Base-by-base conservation (phyloP, 2,329 filamentous ascomycete genomes). In the Aspergillus ustus region DNA sequence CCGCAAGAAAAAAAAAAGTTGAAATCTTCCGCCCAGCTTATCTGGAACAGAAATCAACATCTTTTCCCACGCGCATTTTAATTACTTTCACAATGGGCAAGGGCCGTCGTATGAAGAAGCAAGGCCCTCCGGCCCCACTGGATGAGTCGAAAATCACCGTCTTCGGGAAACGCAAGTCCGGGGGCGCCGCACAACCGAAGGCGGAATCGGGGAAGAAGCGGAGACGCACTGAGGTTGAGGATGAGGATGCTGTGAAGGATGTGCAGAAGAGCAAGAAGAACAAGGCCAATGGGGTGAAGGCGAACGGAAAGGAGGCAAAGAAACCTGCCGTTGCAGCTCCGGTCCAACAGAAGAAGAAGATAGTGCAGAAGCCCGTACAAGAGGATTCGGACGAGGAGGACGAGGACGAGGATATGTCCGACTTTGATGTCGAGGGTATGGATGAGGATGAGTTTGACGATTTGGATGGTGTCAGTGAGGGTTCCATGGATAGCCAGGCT, bases 101-200 rank as follows among this genome's bases (percentile, higher is more conserved):
- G 65, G 91, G 93, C 77, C 91, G 93, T 76, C 92, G 93, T 72
- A 96, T 97, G 89, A 91, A 93, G 78, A 97, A 97, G 81, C 95
- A 98, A 85, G 94, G 93, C 59, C 84, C 90, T 67, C 95, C 95
- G 57, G 87, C 90, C 72, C 85, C 90, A 67, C 85, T 97, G 67
- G 92, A 95, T 67, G 92, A 97, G 69, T 81, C 78, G 20, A 81
- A 79, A 74, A 86, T 88, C 67, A 87, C 77, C 44, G 70, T 75
- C 28, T 76, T 67, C 72, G 92, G 89, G 73, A 97, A 98, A 86
- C 87, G 93, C 76, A 98, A 98, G 83, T 87, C 87, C 63, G 87
- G 86, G 64, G 83, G 91, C 70, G 87, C 87, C 46, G 87, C 87
- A 45, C 89, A 88, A 67, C 66, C 67, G 19, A 77, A 77, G 63